phyloP scores from a whole-genome alignment of 441 rosid genomes.

The Bocquillonia castaneifolia region DNA sequence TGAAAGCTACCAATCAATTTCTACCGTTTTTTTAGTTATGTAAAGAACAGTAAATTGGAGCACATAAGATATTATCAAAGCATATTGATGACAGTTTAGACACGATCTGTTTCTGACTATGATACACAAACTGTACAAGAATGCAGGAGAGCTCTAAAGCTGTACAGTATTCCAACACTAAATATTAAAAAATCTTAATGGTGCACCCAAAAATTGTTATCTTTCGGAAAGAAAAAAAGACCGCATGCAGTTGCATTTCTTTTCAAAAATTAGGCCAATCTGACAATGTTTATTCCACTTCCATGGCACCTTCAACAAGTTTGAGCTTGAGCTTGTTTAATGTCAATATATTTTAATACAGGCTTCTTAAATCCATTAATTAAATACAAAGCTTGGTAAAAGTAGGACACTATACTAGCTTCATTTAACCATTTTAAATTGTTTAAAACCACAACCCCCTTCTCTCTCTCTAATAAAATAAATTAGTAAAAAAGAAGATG shows the following conservation, averaged over 20 bases:
- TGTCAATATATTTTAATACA: background rate
- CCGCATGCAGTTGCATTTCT: background rate
- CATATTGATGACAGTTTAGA: too few relatives aligned
- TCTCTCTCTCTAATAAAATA: too few relatives aligned
- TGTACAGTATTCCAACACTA: too few relatives aligned
- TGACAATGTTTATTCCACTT: background rate
- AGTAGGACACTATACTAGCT: background rate
- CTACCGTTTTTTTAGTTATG: background rate
- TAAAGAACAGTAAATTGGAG: background rate
- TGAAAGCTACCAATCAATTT: conserved; percentile 1
- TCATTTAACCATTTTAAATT: background rate
- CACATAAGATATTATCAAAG: background rate
- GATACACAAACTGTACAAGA: background rate
- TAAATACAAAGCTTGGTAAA: background rate
- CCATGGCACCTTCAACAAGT: background rate
- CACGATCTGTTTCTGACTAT: background rate
- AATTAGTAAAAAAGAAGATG: too few relatives aligned
- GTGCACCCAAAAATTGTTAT: too few relatives aligned
- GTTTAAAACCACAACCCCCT: too few relatives aligned
- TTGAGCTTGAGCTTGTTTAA: background rate
- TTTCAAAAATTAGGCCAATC: background rate
- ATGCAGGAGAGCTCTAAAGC: background rate
- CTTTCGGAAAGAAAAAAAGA: background rate
- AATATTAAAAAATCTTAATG: too few relatives aligned
- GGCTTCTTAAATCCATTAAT: background rate